phyloP scores from a whole-genome alignment of 495 filamentous ascomycete species.

The Aspergillus conjunctus region DNA sequence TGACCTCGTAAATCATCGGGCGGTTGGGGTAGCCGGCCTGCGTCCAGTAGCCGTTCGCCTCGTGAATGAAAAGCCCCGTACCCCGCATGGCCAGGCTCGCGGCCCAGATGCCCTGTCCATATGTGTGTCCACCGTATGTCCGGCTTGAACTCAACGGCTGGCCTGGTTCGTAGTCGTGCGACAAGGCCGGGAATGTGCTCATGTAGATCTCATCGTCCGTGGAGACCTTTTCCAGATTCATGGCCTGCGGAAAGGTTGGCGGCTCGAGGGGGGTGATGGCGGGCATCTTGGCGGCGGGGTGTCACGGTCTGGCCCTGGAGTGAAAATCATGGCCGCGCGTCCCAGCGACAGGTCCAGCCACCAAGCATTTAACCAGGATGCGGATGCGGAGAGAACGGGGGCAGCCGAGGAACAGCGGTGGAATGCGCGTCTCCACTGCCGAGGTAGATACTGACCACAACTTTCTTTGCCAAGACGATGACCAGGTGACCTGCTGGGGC shows the following conservation, averaged over 20 bases:
- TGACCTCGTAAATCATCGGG: slow-evolving; percentile 9
- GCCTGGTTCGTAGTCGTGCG: not conserved
- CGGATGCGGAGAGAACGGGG: too few species aligned
- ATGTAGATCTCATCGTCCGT: not conserved
- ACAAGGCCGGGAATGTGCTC: slow-evolving; percentile 6
- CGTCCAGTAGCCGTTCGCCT: slow-evolving; percentile 15
- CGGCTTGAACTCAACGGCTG: not conserved
- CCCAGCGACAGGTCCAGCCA: too few species aligned
- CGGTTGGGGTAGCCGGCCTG: slow-evolving; percentile 13
- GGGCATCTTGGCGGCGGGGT: not conserved
- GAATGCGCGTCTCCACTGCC: too few species aligned
- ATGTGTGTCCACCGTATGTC: slow-evolving; percentile 12
- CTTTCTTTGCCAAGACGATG: too few species aligned
- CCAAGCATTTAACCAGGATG: too few species aligned
- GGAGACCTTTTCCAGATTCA: not conserved
- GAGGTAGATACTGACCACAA: too few species aligned
- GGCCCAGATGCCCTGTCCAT: slow-evolving; percentile 12
- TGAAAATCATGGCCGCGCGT: too few species aligned
- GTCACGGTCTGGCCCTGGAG: too few species aligned
- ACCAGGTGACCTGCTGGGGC: too few species aligned
- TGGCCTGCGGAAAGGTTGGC: slow-evolving; percentile 6
- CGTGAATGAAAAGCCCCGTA: slow-evolving; percentile 2
- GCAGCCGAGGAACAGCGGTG: too few species aligned
- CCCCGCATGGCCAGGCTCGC: not conserved
- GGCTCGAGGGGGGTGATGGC: slow-evolving; percentile 10